Evolutionary conservation across 2,329 filamentous ascomycete species (phyloP).

Genomic region (Stenocarpella maydis): DNA sequence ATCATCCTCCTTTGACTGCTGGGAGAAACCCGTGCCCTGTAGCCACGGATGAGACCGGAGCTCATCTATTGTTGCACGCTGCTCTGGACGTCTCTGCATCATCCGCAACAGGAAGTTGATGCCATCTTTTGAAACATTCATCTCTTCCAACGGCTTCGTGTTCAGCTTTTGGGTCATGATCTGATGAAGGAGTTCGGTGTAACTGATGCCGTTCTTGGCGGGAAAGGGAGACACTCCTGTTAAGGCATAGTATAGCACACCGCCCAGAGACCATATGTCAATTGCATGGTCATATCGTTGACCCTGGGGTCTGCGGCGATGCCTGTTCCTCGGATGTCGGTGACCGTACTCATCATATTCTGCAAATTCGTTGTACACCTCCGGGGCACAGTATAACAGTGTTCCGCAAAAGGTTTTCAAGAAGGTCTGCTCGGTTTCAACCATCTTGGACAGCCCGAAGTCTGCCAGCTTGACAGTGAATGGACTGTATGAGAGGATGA

Average conservation of each 20-base stretch:
- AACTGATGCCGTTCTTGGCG: slow-evolving; percentile 77
- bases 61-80: slow-evolving; percentile 76
- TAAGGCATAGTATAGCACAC: slow-evolving; percentile 89
- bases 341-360: slow-evolving; percentile 76
- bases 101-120: slow-evolving; percentile 81
- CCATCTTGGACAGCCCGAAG: slow-evolving; percentile 95
- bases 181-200: slow-evolving; percentile 80
- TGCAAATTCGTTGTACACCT: slow-evolving; percentile 83
- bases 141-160: slow-evolving; percentile 65
- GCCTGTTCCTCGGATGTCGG: slow-evolving; percentile 68
- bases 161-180: slow-evolving; percentile 85
- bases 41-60: slow-evolving; percentile 82
- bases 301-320: slow-evolving; percentile 60
- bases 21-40: slow-evolving; percentile 43
- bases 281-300: slow-evolving; percentile 89
- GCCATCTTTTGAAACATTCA: slow-evolving; percentile 69
- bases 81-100: slow-evolving; percentile 80
- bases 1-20: slow-evolving; percentile 66
- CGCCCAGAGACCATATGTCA: slow-evolving; percentile 95
- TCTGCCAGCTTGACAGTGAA: slow-evolving; percentile 91
- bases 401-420: slow-evolving; percentile 97
- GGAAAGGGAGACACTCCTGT: slow-evolving; percentile 82
- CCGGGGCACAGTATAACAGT: slow-evolving; percentile 92
- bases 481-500: slow-evolving; percentile 77
- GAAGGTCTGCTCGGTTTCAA: slow-evolving; percentile 89